Base-by-base conservation (phyloP, 768 basidiomycete genomes). In the Rhizopogon rudus region DNA sequence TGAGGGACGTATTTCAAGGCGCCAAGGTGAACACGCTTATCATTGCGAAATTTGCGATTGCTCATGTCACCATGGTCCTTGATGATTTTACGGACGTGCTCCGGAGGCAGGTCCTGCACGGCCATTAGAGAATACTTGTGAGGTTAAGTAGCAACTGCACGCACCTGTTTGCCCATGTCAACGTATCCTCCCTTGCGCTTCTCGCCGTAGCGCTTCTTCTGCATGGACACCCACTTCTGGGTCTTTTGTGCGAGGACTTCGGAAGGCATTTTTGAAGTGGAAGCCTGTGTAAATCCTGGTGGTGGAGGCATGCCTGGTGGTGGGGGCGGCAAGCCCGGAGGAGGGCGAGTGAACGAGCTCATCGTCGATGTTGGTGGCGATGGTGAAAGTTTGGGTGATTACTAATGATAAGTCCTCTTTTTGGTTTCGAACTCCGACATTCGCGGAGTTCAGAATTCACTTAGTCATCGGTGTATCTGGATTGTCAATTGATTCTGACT, bases 51-150 rank as follows among this genome's bases (percentile, higher is more conserved):
- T 78, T 99, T 99, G 70, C 97, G 85, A 71, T 95, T 96, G 73
- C 92, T 94, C 97, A 99, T 98, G 76, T 98, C 95, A 61, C 96
- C 95, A 65, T 98, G 96, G 73, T 98, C 97, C 75, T 98, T 95
- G 77, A 98, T 94, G 65, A 99, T 98, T 87, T 98, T 98, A 57
- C 97, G 87, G 61, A 99, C 88, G 67, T 98, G 95, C 71, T 99
- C 97, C 31, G 95, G 92, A 54, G 97, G 97, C 56, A 97, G 75
- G 71, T 97, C 94, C 91, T 95, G 52, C 7, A 37, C 25, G 53
- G 58, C 51, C 48, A 53, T 58, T 51, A 31, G 10, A 28, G 28
- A 56, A 58, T 25, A 6, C 63, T 35, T 16, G 33, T 37, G 58
- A 20, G 44, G 28, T 12, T 7, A 20, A 12, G 28, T 22, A 44